Evolutionary conservation across 1,139 yeast genomes (phyloP).

Genomic region (Nakaseomyces delphensis): DNA sequence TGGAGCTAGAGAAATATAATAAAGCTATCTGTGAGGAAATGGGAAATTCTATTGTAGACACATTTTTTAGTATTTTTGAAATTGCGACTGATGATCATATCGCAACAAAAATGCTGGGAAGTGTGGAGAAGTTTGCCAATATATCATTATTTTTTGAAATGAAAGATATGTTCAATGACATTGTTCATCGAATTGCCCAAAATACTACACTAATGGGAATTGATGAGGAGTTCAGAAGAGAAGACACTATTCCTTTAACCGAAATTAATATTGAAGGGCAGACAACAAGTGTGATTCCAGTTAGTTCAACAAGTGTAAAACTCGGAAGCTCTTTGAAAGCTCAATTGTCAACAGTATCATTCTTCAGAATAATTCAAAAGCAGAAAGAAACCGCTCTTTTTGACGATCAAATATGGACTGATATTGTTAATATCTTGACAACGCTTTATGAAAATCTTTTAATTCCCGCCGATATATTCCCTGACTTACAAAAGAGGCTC

Average conservation of each 20-base stretch:
- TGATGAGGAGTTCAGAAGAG: conserved; percentile 1
- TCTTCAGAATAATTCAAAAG: conserved; percentile 66
- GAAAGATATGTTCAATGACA: conserved; percentile 50
- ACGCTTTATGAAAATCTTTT: conserved; percentile 67
- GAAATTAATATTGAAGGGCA: conserved; percentile 39
- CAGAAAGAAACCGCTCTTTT: conserved; percentile 33
- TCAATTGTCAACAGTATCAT: conserved; percentile 76
- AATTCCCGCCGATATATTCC: conserved; percentile 56
- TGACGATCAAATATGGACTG: conserved; percentile 46
- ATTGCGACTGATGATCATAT: conserved; percentile 89
- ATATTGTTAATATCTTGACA: conserved; percentile 50
- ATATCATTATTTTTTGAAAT: conserved; percentile 61
- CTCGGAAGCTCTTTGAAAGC: conserved; percentile 90
- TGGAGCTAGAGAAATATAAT: conserved; percentile 46
- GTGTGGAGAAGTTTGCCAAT: conserved; percentile 74
- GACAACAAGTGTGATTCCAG: conserved; percentile 34
- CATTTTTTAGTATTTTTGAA: conserved; percentile 67
- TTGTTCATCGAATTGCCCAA: conserved; percentile 54
- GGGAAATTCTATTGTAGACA: conserved; percentile 55
- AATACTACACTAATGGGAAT: conserved; percentile 43
- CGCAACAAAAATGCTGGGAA: conserved; percentile 76
- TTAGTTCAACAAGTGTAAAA: conserved; percentile 72
- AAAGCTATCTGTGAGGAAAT: conserved; percentile 55
- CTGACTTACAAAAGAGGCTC: conserved; percentile 51
- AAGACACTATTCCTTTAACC: conserved; percentile 29